Conservation (phyloP, 2,329 filamentous ascomycete genomes). For the Thelonectria rubi region DNA sequence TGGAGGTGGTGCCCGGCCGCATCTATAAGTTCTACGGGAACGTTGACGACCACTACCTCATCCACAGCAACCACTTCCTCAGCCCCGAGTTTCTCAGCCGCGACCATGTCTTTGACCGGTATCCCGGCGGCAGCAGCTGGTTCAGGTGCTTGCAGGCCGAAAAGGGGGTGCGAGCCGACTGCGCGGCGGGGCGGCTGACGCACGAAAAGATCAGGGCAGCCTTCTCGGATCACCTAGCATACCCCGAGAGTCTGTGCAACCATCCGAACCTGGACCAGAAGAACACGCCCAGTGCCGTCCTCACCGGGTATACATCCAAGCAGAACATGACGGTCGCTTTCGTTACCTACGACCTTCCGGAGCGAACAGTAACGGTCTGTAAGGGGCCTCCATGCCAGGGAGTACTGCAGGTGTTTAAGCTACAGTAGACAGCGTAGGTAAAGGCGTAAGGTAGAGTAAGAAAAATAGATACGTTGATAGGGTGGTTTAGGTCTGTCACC, state of each 20-base stretch:
- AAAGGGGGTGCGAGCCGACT: slow-evolving; percentile 11
- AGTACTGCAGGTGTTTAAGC: background rate
- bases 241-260: slow-evolving; percentile 34
- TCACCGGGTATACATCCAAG: slow-evolving; percentile 1
- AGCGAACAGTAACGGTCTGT: slow-evolving; percentile 31
- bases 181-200: slow-evolving; percentile 1
- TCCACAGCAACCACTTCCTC: slow-evolving; percentile 44
- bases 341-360: slow-evolving; percentile 37
- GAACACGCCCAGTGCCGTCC: slow-evolving; percentile 1
- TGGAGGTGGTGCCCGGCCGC: slow-evolving; percentile 40
- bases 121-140: slow-evolving; percentile 38
- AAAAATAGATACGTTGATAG: too few relatives aligned
- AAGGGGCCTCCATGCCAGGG: slow-evolving; percentile 39
- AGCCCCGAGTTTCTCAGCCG: slow-evolving; percentile 31
- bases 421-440: too few relatives aligned
- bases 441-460: too few relatives aligned
- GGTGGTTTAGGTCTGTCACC: too few relatives aligned
- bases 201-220: slow-evolving; percentile 23
- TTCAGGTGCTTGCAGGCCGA: slow-evolving; percentile 29
- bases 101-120: slow-evolving; percentile 27
- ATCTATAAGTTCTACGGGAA: slow-evolving; percentile 23
- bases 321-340: slow-evolving; percentile 33
- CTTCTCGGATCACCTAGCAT: slow-evolving; percentile 38
- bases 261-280: slow-evolving; percentile 28
- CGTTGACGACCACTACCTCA: slow-evolving; percentile 31